Percentiles rank a stretch among this genome's conserved stretches.
phyloP scores from a whole-genome alignment of 2,329 filamentous ascomycete species.

The Cladobotryum protrusum region DNA sequence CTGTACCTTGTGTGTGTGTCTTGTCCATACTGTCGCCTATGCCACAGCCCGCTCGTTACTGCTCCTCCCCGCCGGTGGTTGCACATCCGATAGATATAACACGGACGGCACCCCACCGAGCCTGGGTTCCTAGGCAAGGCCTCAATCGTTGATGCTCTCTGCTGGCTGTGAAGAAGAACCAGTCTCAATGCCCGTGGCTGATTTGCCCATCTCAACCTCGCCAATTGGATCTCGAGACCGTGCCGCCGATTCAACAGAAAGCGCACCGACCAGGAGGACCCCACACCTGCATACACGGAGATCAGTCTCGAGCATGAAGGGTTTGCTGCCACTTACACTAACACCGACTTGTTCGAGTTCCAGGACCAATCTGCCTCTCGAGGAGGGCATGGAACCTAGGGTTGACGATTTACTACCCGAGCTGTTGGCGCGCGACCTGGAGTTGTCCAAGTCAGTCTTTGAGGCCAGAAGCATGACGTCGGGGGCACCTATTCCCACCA shows the following conservation, averaged over 20 bases:
- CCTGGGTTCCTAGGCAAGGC: neutral
- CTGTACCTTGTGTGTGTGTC: slow-evolving; percentile 7
- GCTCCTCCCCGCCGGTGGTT: slow-evolving; percentile 1
- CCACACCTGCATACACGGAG: slow-evolving; percentile 22
- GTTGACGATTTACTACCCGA: slow-evolving; percentile 47
- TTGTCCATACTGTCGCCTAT: neutral
- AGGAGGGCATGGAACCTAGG: slow-evolving; percentile 24
- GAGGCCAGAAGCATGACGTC: slow-evolving; percentile 47
- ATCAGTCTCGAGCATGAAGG: slow-evolving; percentile 35
- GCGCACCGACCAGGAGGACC: slow-evolving; percentile 14
- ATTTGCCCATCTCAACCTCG: slow-evolving; percentile 4
- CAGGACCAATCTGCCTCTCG: slow-evolving; percentile 16
- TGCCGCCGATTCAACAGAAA: slow-evolving; percentile 1
- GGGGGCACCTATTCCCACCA: slow-evolving; percentile 36
- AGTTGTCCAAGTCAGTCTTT: slow-evolving; percentile 43
- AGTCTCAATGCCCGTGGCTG: slow-evolving; percentile 8
- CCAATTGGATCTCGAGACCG: slow-evolving; percentile 7
- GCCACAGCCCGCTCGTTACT: slow-evolving; percentile 2
- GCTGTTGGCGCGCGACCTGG: slow-evolving; percentile 48
- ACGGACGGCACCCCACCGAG: neutral
- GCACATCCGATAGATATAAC: slow-evolving; percentile 1
- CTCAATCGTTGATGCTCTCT: neutral
- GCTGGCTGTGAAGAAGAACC: neutral
- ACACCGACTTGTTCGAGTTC: slow-evolving; percentile 22
- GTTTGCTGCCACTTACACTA: slow-evolving; percentile 31